phyloP scores from a whole-genome alignment of 495 filamentous ascomycete species.

The Clavariopsis aquatica region DNA sequence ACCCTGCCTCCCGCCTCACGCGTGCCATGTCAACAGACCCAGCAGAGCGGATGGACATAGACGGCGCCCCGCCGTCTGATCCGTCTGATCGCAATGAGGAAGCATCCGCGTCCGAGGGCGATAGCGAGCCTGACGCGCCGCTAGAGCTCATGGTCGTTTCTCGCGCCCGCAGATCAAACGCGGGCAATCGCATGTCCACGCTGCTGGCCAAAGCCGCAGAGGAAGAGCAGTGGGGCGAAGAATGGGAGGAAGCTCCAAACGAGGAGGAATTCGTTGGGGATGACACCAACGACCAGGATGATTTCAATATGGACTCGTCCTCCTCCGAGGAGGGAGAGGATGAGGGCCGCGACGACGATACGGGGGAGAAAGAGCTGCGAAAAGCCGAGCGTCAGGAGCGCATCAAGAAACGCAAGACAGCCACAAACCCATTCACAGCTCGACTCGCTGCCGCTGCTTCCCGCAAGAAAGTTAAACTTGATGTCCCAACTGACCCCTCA shows the following conservation, averaged over 20 bases:
- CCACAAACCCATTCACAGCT: conserved; percentile 48
- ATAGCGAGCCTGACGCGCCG: conserved; percentile 44
- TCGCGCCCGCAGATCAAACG: conserved; percentile 78
- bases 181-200: conserved; percentile 78
- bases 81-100: conserved; percentile 21
- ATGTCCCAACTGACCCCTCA: conserved; percentile 55
- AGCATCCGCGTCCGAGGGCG: conserved; percentile 16
- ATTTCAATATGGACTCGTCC: conserved; percentile 75
- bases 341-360: conserved; percentile 61
- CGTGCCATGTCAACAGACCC: conserved; percentile 20
- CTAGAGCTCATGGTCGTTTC: conserved; percentile 77
- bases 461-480: conserved; percentile 65
- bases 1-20: conserved; percentile 2
- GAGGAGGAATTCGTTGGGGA: conserved; percentile 80
- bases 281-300: conserved; percentile 67
- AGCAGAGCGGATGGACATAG: conserved; percentile 19
- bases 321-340: conserved; percentile 73
- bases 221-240: conserved; percentile 68
- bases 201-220: conserved; percentile 67
- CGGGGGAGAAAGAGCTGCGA: conserved; percentile 54
- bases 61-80: conserved; percentile 11
- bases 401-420: conserved; percentile 69
- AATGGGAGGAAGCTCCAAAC: conserved; percentile 65
- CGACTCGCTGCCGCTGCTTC: conserved; percentile 49
- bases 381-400: conserved; percentile 50